Base-by-base conservation (phyloP, 179 eudicot species). In the Amaranthus tricolor region DNA sequence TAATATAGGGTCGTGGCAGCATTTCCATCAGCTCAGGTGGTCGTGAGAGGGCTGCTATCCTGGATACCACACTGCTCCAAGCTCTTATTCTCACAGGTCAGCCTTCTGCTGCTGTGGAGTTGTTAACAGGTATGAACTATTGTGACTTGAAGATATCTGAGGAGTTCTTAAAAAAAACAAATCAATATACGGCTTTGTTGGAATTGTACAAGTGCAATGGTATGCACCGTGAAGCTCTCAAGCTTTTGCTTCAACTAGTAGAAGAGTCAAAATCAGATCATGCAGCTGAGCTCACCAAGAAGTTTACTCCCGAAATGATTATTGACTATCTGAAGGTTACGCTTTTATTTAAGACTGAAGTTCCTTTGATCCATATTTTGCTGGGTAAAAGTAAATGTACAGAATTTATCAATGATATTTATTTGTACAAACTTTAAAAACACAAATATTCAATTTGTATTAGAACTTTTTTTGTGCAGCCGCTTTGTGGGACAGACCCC, bases 61-160 rank as follows among this genome's bases (percentile, higher is more conserved):
- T 96, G 76, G 99, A 96, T 81, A 96, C 99, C 10, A 96, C 97
- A 59, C 87, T 96, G 69, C 88, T 96, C 48, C 99, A 96, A 82
- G 96, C 97, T 78, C 82, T 96, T 62, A 64, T 90, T 72, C 85
- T 93, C 54, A 96, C 99, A 56, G 99, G 98, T 40, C 99, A 96
- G 80, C 72, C 96, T 76, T 85, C 89, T 40, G 84, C 96, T 79
- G 92, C 96, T 63, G 72, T 86, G 74, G 97, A 96, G 72, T 77
- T 96, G 59, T 86, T 96, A 72, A 96, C 86, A 84, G 94, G 89
- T 82, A 86, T 88, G 70, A 96, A 96, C 81, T 96, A 96, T 78
- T 93, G 99, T 81, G 99, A 96, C 77, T 54, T 93, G 70, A 93
- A 90, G 79, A 91, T 96, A 78, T 93, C 85, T 8, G 97, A 93